Evolutionary conservation across 2,329 filamentous ascomycete genomes (phyloP), one percentile per base, ranked within the genome.

Genomic region (Neospermospora avenae): DNA sequence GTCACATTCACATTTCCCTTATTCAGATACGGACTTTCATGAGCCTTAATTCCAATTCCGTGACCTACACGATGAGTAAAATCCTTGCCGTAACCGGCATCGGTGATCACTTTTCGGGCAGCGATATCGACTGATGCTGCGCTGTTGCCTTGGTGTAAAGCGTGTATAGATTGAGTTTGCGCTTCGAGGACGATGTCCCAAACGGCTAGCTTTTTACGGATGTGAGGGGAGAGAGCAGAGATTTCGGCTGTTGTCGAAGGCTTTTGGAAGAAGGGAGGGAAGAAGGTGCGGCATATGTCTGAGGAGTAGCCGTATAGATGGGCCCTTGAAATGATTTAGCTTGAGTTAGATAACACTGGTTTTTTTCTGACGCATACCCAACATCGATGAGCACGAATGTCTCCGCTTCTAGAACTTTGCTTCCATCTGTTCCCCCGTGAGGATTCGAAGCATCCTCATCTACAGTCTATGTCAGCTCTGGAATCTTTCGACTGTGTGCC

Each of bases 1-100:
- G 74, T 66, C 0, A 75, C 74, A 1, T 69, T 72, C 2, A 73
- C 74, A 65, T 87, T 87, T 59, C 82, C 85, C 67, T 86, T 84
- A 69, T 87, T 85, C 34, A 87, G 73, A 64, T 87, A 87, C 0
- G 84, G 84, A 31, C 81, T 84, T 68, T 87, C 84, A 63, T 87
- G 84, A 1, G 84, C 84, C 72, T 87, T 87, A 68, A 88, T 86
- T 0, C 84, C 85, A 51, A 88, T 86, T 1, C 84, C 81, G 65
- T 88, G 85, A 0, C 84, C 84, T 0, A 87, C 74, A 1, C 84
- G 78, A 65, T 87, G 84, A 1, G 84, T 87, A 63, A 87, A 87
- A 0, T 76, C 77, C 20, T 78, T 73, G 0, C 81, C 83, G 60
- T 87, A 87, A 0, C 84, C 84, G 0, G 82, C 84, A 11, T 78